These are phyloP conservation scores for Tympanopsis confertula DNA, from an alignment of 2,329 filamentous ascomycete genomes.

Conservation along the genomic window DNA sequence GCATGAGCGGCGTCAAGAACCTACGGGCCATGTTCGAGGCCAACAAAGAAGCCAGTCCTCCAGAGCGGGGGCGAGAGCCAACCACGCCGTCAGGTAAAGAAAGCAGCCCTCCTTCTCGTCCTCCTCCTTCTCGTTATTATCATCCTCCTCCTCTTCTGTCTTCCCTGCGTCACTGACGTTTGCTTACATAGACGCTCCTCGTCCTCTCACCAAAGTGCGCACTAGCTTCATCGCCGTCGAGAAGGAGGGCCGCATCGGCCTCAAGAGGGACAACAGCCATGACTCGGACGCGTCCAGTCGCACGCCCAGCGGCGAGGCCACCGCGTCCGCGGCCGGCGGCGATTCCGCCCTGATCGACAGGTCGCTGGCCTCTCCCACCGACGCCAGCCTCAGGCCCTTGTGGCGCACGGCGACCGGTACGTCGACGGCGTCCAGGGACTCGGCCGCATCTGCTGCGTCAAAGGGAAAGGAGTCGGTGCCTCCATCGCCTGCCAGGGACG, in stretches of 20 bases:
- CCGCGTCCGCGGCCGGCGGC: constrained; percentile 9
- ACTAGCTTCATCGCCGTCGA: constrained; percentile 68
- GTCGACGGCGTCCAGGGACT: constrained; percentile 5
- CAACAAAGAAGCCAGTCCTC: constrained; percentile 52
- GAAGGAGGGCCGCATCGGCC: constrained; percentile 44
- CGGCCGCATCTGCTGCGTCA: constrained; percentile 10
- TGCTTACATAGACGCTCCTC: constrained; percentile 34
- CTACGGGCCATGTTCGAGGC: constrained; percentile 73
- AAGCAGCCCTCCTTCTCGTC: constrained; percentile 11
- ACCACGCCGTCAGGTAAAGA: constrained; percentile 14
- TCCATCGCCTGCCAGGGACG: too few species aligned
- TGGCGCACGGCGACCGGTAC: constrained; percentile 2
- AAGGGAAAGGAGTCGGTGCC: constrained; percentile 3
- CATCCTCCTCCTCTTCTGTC: constrained; percentile 1
- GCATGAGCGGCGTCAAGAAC: constrained; percentile 61
- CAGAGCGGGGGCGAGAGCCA: constrained; percentile 61
- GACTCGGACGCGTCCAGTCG: constrained; percentile 25
- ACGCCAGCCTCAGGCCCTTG: constrained; percentile 8
- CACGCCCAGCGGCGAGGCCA: constrained; percentile 24
- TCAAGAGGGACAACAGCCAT: constrained; percentile 30
- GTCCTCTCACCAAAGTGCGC: constrained; percentile 63
- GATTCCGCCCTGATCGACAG: constrained; percentile 14
- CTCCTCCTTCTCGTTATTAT: constrained; percentile 10
- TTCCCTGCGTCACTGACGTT: constrained; percentile 19
- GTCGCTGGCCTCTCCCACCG: constrained; percentile 6